These are phyloP conservation scores for Wallacemonas sp. DNA, from an alignment of 208 protist genomes.

Conservation along the genomic window DNA sequence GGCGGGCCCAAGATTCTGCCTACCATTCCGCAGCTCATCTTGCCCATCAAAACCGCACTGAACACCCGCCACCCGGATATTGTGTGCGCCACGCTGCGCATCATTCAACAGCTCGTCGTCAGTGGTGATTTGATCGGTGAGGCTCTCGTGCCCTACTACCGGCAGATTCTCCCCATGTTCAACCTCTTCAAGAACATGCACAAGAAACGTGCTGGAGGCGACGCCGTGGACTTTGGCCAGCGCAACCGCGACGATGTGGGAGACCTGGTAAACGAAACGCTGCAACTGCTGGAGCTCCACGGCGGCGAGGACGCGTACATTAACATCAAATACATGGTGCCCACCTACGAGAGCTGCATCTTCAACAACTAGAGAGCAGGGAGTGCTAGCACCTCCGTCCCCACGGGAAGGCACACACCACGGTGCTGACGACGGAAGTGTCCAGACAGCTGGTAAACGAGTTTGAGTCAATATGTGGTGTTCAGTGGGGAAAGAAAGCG, in stretches of 20 bases:
- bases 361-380: slow-evolving; percentile 74
- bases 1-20: slow-evolving; percentile 97
- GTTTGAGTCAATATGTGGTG: too few species aligned
- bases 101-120: slow-evolving; percentile 97
- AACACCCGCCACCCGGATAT: slow-evolving; percentile 98
- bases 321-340: slow-evolving; percentile 97
- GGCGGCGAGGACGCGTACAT: slow-evolving; percentile 94
- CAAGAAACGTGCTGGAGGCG: slow-evolving; percentile 85
- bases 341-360: slow-evolving; percentile 92
- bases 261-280: slow-evolving; percentile 98
- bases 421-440: too few species aligned
- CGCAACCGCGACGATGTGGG: slow-evolving; percentile 95
- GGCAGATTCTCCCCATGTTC: slow-evolving; percentile 99
- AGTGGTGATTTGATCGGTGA: slow-evolving; percentile 96
- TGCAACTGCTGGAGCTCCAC: slow-evolving; percentile 92
- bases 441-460: too few species aligned
- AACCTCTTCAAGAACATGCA: slow-evolving; percentile 98
- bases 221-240: slow-evolving; percentile 97
- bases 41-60: slow-evolving; percentile 99
- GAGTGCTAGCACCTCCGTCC: too few species aligned
- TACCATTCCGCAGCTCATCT: slow-evolving; percentile 98
- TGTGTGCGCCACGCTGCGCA: slow-evolving; percentile 95
- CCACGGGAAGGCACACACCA: too few species aligned
- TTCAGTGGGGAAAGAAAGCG: too few species aligned
- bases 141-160: slow-evolving; percentile 99